Evolutionary conservation across 1,284 basidiomycete species (phyloP).

Genomic region (Rhodotorula sp.): DNA sequence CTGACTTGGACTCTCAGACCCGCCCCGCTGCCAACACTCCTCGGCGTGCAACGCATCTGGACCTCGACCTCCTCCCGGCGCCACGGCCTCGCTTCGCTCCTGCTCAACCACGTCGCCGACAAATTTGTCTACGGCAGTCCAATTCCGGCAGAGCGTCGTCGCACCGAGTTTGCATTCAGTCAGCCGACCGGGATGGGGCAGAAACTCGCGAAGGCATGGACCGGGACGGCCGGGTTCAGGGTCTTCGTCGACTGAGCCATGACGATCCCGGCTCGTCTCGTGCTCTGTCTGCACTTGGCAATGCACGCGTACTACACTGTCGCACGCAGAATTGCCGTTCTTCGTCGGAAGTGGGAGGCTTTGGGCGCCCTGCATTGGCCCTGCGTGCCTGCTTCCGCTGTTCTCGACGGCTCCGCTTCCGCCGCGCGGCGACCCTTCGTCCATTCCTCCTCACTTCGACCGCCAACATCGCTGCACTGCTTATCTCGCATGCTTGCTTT

Average conservation of each 20-base stretch:
- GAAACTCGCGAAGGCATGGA: constrained; percentile 52
- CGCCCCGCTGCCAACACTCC: constrained; percentile 48
- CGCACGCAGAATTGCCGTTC: no score
- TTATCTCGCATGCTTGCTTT: no score
- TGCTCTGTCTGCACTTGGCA: background rate
- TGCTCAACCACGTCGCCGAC: constrained; percentile 50
- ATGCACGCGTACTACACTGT: background rate
- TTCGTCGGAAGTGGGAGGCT: no score
- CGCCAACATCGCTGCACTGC: no score
- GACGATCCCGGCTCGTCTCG: background rate
- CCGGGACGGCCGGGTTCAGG: constrained; percentile 33
- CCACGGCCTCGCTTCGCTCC: constrained; percentile 46
- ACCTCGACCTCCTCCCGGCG: constrained; percentile 52
- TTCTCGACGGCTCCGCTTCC: no score
- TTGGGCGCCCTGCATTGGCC: background rate
- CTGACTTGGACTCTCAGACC: constrained; percentile 46
- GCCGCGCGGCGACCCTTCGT: no score
- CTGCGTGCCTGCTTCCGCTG: background rate
- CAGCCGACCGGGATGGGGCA: constrained; percentile 55
- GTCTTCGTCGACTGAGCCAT: constrained; percentile 39
- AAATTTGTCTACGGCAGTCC: constrained; percentile 53
- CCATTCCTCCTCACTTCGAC: no score
- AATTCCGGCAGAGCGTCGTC: constrained; percentile 44
- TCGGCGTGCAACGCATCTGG: constrained; percentile 56
- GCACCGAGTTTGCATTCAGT: constrained; percentile 53